Evolutionary conservation across 371 early-diverging fungal genomes (phyloP), one percentile per base, ranked within the genome.

Genomic region (Mortierella sp.): DNA sequence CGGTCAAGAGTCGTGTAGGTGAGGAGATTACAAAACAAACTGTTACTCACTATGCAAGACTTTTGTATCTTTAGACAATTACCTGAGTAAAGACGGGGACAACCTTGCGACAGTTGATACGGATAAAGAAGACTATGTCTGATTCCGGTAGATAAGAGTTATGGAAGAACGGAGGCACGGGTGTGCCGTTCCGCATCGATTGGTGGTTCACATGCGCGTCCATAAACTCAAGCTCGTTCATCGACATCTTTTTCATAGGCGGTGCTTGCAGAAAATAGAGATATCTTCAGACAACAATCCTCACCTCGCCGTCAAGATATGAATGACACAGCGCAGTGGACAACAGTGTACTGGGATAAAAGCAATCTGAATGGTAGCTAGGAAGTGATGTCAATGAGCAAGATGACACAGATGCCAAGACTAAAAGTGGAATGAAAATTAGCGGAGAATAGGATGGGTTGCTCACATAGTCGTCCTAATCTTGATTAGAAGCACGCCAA

Each of bases 41-140:
- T n/a, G n/a, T n/a, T n/a, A n/a, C n/a, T n/a, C n/a, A n/a, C n/a
- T n/a, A n/a, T n/a, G n/a, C n/a, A n/a, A n/a, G n/a, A 15, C 19
- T 15, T 46, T 6, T n/a, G n/a, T n/a, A n/a, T n/a, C n/a, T n/a
- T n/a, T n/a, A n/a, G n/a, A n/a, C n/a, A n/a, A n/a, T 71, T 14
- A 70, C 23, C 43, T 70, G 70, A 23, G 55, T 56, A 55, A 70
- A 70, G n/a, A 60, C 57, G 46, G 71, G 71, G 53, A 56, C 55
- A 30, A 60, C 12, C 18, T 52, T 25, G 30, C 16, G 23, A 19
- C 53, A 45, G 21, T 64, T 26, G 57, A 66, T 51, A 1, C 59
- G 51, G 25, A 66, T 66, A 21, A 15, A 67, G 29, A 52, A 60
- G 29, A 67, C 60, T 21, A 67, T 28, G 46, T 67, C 67, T 16